Base-by-base conservation (phyloP, 192 early-diverging fungal species). In the Coemansia sp. region DNA sequence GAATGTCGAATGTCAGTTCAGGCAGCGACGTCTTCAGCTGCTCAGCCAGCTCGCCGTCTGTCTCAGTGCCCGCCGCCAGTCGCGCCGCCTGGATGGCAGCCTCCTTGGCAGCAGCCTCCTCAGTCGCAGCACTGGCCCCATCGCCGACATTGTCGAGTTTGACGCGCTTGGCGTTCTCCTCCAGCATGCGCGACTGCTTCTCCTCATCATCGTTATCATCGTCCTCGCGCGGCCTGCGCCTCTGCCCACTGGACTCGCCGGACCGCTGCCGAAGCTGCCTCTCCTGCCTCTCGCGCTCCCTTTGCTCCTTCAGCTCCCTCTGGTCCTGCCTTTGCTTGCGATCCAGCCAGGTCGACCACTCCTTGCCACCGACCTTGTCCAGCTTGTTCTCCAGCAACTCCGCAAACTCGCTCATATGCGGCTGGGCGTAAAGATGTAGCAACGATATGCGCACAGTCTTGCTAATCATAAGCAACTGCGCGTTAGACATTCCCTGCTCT, bases 141-240 rank as follows among this genome's bases (percentile, higher is more conserved):
- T 59, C 66, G 6, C 43, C 39, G 33, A 48, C 65, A 28, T 70
- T 65, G 41, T 79, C 79, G 0, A 82, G 66, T 41, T 61, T 69
- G 50, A 82, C 70, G 25, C 79, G 79, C 61, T 82, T 82, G 39
- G 73, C 70, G 48, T 72, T 75, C 43, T 82, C 79, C 36, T 72
- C 79, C 28, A 82, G 70, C 73, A 76, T 53, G 45, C 64, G 63
- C 56, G 64, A 42, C 61, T 76, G 79, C 65, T 72, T 58, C 21
- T 76, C 79, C 33, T 82, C 79, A 21, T 82, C 79, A 18, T 72
- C 69, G 33, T 81, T 73, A 18, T 62, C 70, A 8, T 64, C 73
- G 18, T 62, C 59, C 28, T 43, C 39, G 7, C 57, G 48, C 9
- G 35, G 59, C 9, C 61, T n/a, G 11, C 70, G 73, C 61, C 66